Conservation (phyloP, 2,329 filamentous ascomycete species). For the Remersonia thermophila region DNA sequence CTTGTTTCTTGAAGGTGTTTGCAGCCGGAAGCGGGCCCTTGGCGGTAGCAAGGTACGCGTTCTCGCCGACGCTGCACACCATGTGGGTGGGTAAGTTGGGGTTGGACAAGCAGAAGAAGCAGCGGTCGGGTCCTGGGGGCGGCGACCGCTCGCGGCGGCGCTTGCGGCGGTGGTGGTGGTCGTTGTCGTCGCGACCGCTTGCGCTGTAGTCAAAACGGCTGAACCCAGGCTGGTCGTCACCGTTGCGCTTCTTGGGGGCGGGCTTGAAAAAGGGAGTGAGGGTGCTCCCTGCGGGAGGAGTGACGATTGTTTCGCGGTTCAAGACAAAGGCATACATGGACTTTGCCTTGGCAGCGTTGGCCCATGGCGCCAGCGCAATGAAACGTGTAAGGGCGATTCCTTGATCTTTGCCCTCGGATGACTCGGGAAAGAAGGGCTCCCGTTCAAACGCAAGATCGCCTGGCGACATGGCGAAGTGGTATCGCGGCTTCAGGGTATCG, state of each 20-base stretch:
- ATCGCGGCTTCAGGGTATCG: slow-evolving; percentile 70
- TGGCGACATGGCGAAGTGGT: slow-evolving; percentile 68
- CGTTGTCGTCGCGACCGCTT: slow-evolving; percentile 28
- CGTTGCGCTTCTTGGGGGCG: slow-evolving; percentile 42
- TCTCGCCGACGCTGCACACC: slow-evolving; percentile 76
- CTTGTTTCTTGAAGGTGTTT: slow-evolving; percentile 50
- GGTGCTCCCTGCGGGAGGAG: slow-evolving; percentile 59
- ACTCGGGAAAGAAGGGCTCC: slow-evolving; percentile 75
- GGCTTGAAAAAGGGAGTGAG: slow-evolving; percentile 54
- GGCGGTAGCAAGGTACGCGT: slow-evolving; percentile 79
- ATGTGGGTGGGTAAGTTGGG: slow-evolving; percentile 74
- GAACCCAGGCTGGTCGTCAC: slow-evolving; percentile 35
- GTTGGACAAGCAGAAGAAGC: slow-evolving; percentile 94
- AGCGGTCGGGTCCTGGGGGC: slow-evolving; percentile 61
- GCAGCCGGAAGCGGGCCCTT: slow-evolving; percentile 74
- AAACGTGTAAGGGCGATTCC: slow-evolving; percentile 64
- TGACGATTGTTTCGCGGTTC: slow-evolving; percentile 47
- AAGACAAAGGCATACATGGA: slow-evolving; percentile 69
- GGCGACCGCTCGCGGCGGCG: slow-evolving; percentile 31
- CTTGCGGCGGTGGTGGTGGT: slow-evolving; percentile 29
- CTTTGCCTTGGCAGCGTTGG: slow-evolving; percentile 66
- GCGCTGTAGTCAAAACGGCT: slow-evolving; percentile 37
- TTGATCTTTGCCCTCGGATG: slow-evolving; percentile 30
- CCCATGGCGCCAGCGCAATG: slow-evolving; percentile 72
- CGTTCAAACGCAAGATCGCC: slow-evolving; percentile 67